These are phyloP conservation scores for Microdochium trichocladiopsis DNA, from an alignment of 2,329 filamentous ascomycete species.

Conservation along the genomic window DNA sequence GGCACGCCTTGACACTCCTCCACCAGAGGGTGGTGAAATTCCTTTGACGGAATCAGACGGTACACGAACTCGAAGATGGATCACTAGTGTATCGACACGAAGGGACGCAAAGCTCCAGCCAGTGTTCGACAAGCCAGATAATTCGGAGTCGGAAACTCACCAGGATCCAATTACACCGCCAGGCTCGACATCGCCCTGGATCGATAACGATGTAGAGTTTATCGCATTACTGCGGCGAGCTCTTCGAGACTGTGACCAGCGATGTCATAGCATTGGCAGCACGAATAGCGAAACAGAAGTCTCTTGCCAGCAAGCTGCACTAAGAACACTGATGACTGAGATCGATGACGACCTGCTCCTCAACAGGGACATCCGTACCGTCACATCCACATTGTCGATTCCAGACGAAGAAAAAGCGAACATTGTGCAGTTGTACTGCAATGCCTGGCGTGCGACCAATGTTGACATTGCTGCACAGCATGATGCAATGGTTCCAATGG, in stretches of 20 bases:
- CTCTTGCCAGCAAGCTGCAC: not conserved
- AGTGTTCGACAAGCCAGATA: not conserved
- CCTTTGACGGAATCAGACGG: not conserved
- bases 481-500: not conserved
- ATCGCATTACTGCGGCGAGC: not conserved
- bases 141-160: not conserved
- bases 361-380: not conserved
- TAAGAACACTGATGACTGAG: not conserved
- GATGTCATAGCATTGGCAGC: not conserved
- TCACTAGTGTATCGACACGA: too few relatives aligned
- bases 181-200: not conserved
- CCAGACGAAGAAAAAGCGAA: not conserved
- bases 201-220: not conserved
- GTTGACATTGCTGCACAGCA: not conserved
- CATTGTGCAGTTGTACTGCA: not conserved
- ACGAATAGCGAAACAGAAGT: not conserved
- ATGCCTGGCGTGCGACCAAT: not conserved
- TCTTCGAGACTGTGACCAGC: not conserved
- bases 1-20: not conserved
- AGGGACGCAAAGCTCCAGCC: not conserved
- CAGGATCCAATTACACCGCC: not conserved
- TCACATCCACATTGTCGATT: not conserved
- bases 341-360: not conserved
- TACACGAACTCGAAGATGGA: not conserved
- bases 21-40: not conserved